Evolutionary conservation across 768 basidiomycete species (phyloP), one percentile per base, ranked within the genome.

Genomic region (Cystofilobasidium ferigula): DNA sequence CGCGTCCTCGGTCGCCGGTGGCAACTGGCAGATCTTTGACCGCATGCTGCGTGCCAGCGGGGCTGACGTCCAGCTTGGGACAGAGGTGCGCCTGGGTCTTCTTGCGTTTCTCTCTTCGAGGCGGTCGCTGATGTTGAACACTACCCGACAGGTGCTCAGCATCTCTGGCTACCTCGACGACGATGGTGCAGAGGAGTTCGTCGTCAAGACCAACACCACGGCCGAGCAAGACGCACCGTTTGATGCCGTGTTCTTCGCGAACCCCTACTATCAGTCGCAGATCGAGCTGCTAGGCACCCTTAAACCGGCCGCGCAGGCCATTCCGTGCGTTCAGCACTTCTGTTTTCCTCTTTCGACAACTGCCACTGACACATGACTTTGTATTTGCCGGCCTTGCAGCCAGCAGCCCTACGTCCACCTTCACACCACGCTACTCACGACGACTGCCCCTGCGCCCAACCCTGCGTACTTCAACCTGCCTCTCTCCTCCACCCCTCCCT

Each of bases 381-480:
- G 8, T n/a, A 9, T 22, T 36, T 14, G 13, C 16, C 22, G n/a
- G n/a, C n/a, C n/a, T n/a, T n/a, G 4, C 28, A 65, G 64, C 2
- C 72, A 78, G 42, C 86, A 88, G 69, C 84, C 85, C 26, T 95
- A 94, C 73, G 81, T 90, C 56, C 83, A 81, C 69, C 83, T 97
- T 2, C 88, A 93, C 73, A 91, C 94, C 59, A 95, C 94, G 13
- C 81, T 91, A 26, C 79, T 98, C 43, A 81, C 85, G n/a, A 97
- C 94, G 1, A 84, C 84, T 14, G 79, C 84, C 2, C 76, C 84
- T 5, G 76, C 74, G 13, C 78, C 86, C 10, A 81, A 83, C 69
- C 78, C 88, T 0, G 76, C 78, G 3, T 90, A 89, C 76, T 92
- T 97, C 74, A 81, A 80, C 56, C 78, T 87, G 38, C 62, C 57